These are phyloP conservation scores for Nevesoporus exiguus DNA, from an alignment of 768 basidiomycete species.

Conservation along the genomic window DNA sequence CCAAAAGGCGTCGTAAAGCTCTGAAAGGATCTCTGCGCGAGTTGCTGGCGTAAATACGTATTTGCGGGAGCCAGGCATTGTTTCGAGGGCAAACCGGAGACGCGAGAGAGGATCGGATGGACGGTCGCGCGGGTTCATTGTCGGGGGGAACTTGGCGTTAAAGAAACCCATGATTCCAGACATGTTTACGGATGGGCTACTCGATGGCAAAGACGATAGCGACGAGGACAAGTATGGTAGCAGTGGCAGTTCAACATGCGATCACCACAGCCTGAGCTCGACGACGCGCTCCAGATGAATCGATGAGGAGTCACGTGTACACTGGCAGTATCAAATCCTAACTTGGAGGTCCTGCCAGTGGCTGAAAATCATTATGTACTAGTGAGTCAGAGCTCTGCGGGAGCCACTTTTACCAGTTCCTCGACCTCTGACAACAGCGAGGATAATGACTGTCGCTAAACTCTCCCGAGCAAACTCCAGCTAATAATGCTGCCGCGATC, in stretches of 20 bases:
- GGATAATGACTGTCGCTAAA: too few relatives aligned
- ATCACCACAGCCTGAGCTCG: background rate
- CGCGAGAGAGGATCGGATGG: constrained; percentile 64
- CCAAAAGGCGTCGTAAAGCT: constrained; percentile 82
- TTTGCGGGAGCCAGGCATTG: constrained; percentile 76
- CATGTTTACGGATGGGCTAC: constrained; percentile 21
- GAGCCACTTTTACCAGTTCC: too few relatives aligned
- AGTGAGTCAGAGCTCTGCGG: too few relatives aligned
- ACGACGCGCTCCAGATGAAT: background rate
- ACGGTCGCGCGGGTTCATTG: constrained; percentile 55
- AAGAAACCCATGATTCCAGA: constrained; percentile 45
- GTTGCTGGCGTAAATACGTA: constrained; percentile 71
- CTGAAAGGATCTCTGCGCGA: constrained; percentile 76
- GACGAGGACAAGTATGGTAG: background rate
- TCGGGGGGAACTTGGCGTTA: constrained; percentile 47
- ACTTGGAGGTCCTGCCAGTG: too few relatives aligned
- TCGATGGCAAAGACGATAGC: background rate
- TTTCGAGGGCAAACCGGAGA: constrained; percentile 73
- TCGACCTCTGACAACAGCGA: too few relatives aligned
- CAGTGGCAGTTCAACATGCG: background rate
- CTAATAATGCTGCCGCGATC: too few relatives aligned
- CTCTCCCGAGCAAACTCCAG: too few relatives aligned
- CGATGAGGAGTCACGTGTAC: too few relatives aligned
- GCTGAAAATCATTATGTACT: too few relatives aligned
- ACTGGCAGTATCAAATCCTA: too few relatives aligned